These are phyloP conservation scores for Rhamnella rubrinervis DNA, from an alignment of 331 rosid genomes.

Conservation along the genomic window DNA sequence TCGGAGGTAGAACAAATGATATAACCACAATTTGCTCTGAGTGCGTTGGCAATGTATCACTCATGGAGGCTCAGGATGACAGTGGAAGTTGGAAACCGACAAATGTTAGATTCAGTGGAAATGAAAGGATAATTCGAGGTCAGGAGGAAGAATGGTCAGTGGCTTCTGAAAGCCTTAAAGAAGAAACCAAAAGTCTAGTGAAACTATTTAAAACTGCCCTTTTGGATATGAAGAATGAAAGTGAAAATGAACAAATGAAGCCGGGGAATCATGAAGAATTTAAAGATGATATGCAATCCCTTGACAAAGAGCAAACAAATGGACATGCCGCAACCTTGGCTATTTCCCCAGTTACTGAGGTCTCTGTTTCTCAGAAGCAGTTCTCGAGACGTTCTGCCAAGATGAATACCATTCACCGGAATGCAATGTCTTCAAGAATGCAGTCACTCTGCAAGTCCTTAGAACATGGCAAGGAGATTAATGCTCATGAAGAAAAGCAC, in stretches of 20 bases:
- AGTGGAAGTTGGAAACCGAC: background rate
- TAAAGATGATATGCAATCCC: constrained; percentile 2
- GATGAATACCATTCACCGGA: constrained; percentile 9
- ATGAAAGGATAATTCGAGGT: constrained; percentile 20
- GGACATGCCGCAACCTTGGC: background rate
- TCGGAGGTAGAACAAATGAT: constrained; percentile 7
- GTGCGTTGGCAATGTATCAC: constrained; percentile 3
- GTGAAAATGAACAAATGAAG: background rate
- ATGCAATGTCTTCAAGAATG: constrained; percentile 14
- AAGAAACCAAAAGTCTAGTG: constrained; percentile 1
- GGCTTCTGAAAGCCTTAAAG: constrained; percentile 14
- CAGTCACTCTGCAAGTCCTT: constrained; percentile 13
- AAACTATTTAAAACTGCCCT: background rate
- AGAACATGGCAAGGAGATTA: constrained; percentile 14
- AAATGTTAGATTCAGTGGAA: background rate
- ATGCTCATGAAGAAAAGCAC: constrained; percentile 19
- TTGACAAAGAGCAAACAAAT: constrained; percentile 12
- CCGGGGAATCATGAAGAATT: background rate
- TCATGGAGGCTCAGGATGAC: constrained; percentile 10
- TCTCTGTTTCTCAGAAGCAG: constrained; percentile 21
- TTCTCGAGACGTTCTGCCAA: constrained; percentile 15
- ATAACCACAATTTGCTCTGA: background rate
- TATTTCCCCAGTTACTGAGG: constrained; percentile 10
- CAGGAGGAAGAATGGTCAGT: constrained; percentile 12
- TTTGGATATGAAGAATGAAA: constrained; percentile 6